Conservation (phyloP, 2,329 filamentous ascomycete species). For the Blastomyces emzantsi region DNA sequence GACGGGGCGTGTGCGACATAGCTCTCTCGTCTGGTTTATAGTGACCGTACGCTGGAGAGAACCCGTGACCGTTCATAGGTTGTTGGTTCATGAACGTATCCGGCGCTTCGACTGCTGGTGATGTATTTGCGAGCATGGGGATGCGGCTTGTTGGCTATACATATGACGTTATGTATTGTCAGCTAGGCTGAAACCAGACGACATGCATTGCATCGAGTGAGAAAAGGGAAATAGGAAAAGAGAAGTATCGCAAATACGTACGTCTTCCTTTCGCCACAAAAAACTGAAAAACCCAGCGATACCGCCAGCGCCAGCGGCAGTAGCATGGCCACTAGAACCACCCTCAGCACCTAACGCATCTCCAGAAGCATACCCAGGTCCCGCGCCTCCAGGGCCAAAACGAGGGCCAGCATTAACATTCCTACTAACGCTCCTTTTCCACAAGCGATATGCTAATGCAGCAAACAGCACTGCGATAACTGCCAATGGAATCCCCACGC, state of each 20-base stretch:
- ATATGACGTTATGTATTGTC: not conserved
- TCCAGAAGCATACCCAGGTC: not conserved
- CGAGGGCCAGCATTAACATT: not conserved
- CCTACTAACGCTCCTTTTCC: not conserved
- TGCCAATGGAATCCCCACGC: constrained; percentile 9
- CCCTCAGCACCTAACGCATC: not conserved
- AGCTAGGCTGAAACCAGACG: not conserved
- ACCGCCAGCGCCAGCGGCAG: not conserved
- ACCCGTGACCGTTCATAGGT: not conserved
- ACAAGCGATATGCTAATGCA: not conserved
- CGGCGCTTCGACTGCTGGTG: not conserved
- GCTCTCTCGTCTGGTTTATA: not conserved
- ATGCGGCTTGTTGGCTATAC: not conserved
- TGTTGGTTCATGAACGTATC: not conserved
- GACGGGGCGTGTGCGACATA: not conserved
- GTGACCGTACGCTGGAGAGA: not conserved
- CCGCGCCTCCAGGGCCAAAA: not conserved
- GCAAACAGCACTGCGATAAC: constrained; percentile 5
- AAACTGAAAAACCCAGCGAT: not conserved
- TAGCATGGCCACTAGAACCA: not conserved
- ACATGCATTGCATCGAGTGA: no score
- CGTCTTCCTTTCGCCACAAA: not conserved
- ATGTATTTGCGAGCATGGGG: not conserved
- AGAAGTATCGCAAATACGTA: not conserved
- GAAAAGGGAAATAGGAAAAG: no score